Evolutionary conservation across 805 yeast species (phyloP).

Genomic region (Yamadazyma insecticola): DNA sequence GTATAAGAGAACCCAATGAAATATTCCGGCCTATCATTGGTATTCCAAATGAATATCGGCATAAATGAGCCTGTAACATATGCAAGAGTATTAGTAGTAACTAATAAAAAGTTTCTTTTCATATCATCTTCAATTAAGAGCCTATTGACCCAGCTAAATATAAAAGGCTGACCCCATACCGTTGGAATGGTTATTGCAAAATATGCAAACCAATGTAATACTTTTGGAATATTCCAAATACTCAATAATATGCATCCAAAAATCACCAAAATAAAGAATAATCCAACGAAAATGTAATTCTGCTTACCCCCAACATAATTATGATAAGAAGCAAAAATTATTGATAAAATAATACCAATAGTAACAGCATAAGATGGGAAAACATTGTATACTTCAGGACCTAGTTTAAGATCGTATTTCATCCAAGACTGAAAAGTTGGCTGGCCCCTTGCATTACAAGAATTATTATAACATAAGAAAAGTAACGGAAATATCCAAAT

Average conservation of each 20-base stretch:
- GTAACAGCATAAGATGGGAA: conserved; percentile 27
- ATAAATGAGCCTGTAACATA: conserved; percentile 37
- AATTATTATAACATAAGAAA: conserved; percentile 33
- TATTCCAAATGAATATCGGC: conserved; percentile 38
- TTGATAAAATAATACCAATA: conserved; percentile 19
- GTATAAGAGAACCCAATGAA: conserved; percentile 32
- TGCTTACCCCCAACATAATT: conserved; percentile 28
- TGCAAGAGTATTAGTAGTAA: conserved; percentile 34
- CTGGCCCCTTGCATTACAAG: conserved; percentile 26
- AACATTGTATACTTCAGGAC: conserved; percentile 27
- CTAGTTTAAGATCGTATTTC: conserved; percentile 22
- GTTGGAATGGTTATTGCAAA: conserved; percentile 45
- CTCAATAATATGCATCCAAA: conserved; percentile 42
- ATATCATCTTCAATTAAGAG: conserved; percentile 39
- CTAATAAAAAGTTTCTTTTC: conserved; percentile 37
- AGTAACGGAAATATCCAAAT: conserved; percentile 39
- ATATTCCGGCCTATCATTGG: conserved; percentile 27
- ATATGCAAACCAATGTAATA: conserved; percentile 48
- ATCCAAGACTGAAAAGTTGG: conserved; percentile 38
- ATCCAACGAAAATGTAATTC: conserved; percentile 32
- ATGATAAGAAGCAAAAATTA: conserved; percentile 22
- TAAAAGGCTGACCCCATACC: conserved; percentile 52
- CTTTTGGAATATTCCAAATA: conserved; percentile 44
- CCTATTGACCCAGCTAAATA: conserved; percentile 54
- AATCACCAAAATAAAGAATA: conserved; percentile 35